Evolutionary conservation across 2,329 filamentous ascomycete genomes (phyloP), one percentile per base, ranked within the genome.

Genomic region (Fusarium hostae): DNA sequence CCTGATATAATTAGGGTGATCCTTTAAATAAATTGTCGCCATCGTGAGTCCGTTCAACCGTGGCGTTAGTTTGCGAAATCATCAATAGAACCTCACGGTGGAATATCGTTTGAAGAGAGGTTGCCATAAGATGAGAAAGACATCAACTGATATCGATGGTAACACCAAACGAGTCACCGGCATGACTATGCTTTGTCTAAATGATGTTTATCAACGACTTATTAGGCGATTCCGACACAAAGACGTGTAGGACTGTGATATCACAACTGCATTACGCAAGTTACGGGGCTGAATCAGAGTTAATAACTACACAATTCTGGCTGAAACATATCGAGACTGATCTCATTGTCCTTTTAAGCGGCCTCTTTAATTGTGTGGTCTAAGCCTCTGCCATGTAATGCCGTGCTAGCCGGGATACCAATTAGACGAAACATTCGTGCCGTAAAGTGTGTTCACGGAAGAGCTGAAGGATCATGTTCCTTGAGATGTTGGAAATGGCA

Each of bases 351-450:
- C 13, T 24, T 30, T 55, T 20, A n/a, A 34, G 39, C 22, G 18
- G 18, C 52, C 22, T 45, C 52, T 18, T 47, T 56, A 28, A 57
- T 24, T 32, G 40, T 48, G 26, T 40, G 20, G 48, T 40, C 40
- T n/a, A 63, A 48, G 65, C 64, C 64, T 39, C 39, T 37, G 11
- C 10, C 34, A 39, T 32, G 34, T 32, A n/a, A 51, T 52, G 50
- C 45, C 51, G 58, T 32, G 32, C 57, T 63, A 63, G 62, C 64
- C 45, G 51, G 44, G 39, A 28, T 47, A n/a, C 37, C 26, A 26
- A n/a, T 55, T 55, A 66, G 45, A 41, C 45, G 32, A 35, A 50
- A 18, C 30, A 41, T 43, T 39, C 12, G 11, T 64, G 16, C 55
- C 18, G 24, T 35, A 18, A 44, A 48, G 32, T 15, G 30, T 34